phyloP scores from a whole-genome alignment of 148 eudicot genomes.

The Vaccinium myrtillus region DNA sequence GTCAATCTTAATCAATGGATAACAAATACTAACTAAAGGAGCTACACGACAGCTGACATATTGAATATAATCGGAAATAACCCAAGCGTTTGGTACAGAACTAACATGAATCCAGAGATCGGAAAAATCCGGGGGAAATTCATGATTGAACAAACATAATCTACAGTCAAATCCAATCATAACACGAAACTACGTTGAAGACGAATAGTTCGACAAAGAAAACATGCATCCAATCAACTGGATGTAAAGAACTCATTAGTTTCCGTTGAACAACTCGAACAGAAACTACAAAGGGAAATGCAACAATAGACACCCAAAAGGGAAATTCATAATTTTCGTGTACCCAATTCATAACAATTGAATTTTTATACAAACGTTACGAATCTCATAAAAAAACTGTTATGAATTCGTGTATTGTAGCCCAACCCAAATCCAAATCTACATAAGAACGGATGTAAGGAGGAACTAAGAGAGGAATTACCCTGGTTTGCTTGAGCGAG shows the following conservation, averaged over 20 bases:
- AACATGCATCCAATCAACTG: background rate
- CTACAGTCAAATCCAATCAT: background rate
- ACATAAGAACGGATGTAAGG: background rate
- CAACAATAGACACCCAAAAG: no score
- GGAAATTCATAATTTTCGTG: background rate
- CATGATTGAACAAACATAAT: background rate
- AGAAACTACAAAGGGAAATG: background rate
- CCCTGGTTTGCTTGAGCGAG: slow-evolving; percentile 20
- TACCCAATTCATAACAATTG: background rate
- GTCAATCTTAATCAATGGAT: no score
- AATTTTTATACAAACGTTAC: background rate
- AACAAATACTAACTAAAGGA: background rate
- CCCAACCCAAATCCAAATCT: background rate
- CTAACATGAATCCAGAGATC: background rate
- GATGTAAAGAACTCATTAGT: background rate
- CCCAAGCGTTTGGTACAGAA: background rate
- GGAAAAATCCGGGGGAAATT: background rate
- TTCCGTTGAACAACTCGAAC: background rate
- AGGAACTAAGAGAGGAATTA: background rate
- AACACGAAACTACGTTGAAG: background rate
- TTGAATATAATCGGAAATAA: background rate
- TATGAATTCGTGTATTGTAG: background rate
- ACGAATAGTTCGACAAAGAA: background rate
- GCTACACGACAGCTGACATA: background rate
- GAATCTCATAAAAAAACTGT: background rate